Evolutionary conservation across 768 basidiomycete genomes (phyloP), one percentile per base, ranked within the genome.

Genomic region (Xanthoconium stramineum): DNA sequence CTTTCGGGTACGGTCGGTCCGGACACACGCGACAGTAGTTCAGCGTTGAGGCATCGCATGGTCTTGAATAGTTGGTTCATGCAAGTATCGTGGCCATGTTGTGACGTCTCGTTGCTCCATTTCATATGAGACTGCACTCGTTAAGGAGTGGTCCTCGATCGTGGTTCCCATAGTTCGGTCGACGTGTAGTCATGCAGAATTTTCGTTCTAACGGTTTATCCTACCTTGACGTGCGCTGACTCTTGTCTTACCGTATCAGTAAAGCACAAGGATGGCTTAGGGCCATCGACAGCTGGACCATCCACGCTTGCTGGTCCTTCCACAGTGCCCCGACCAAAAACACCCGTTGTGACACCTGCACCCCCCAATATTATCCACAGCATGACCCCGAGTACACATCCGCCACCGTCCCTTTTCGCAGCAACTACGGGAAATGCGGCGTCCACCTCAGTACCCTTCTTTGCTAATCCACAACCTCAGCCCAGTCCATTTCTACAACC

Each of bases 321-420:
- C 15, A 47, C 58, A 28, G 33, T 53, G 0, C 54, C 58, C 38
- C 61, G 42, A 29, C 55, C 62, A 24, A 67, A 60, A 47, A 71
- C 66, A 6, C 69, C 68, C 6, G 50, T 33, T 10, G 50, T 57
- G 0, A 33, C 61, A 8, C 38, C 65, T 14, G 36, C 51, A 8
- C 56, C 49, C 17, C 53, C 61, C 3, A 61, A 44, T 11, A 53
- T 69, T 2, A 3, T 32, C 3, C 62, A 69, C 37, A 72, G 68
- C 33, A 70, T 72, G 69, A 70, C 69, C 1, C 69, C 69, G 17
- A 72, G 61, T 19, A 70, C 70, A 0, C 69, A 70, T 45, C 69
- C 69, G 32, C 65, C 74, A 1, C 68, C 62, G 17, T 63, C 64
- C 33, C 61, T 70, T 43, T 62, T 68, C 24, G 61, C 61, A 32